Percentiles rank a stretch among this genome's conserved stretches.
These are phyloP conservation scores for Elongisporangium senticosum DNA, from an alignment of 352 stramenopile species.

Conservation along the genomic window DNA sequence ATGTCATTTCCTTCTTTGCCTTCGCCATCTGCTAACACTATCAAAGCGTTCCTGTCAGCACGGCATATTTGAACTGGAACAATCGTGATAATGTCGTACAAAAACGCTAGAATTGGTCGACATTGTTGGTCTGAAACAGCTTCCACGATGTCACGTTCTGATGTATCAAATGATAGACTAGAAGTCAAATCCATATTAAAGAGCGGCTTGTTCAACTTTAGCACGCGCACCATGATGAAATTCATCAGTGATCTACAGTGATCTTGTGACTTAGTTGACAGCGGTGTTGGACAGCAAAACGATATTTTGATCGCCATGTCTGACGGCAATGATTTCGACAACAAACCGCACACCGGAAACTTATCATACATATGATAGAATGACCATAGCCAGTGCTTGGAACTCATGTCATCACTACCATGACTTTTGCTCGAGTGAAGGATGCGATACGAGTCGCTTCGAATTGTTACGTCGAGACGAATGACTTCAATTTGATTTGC, in stretches of 20 bases:
- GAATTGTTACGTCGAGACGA: constrained; percentile 27
- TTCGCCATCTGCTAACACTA: constrained; percentile 34
- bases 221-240: constrained; percentile 39
- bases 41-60: constrained; percentile 49
- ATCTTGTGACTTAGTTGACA: too few relatives aligned
- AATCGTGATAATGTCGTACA: constrained; percentile 43
- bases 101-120: constrained; percentile 1
- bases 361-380: constrained; percentile 61
- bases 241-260: too few relatives aligned
- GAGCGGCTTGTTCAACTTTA: constrained; percentile 18
- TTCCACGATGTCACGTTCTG: too few relatives aligned
- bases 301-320: too few relatives aligned
- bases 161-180: too few relatives aligned
- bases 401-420: constrained; percentile 8
- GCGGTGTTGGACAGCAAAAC: too few relatives aligned
- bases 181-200: constrained; percentile 15
- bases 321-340: background rate
- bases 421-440: constrained; percentile 24
- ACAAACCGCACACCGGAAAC: constrained; percentile 32
- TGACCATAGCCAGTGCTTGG: constrained; percentile 16
- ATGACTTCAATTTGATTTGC: constrained; percentile 10
- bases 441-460: constrained; percentile 54
- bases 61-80: constrained; percentile 70
- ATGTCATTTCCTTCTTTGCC: constrained; percentile 3
- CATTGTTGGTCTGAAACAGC: too few relatives aligned